Percentiles rank a stretch among this genome's conserved stretches.
Evolutionary conservation across 805 yeast species (phyloP).

Genomic region (Scheffersomyces lignosus): DNA sequence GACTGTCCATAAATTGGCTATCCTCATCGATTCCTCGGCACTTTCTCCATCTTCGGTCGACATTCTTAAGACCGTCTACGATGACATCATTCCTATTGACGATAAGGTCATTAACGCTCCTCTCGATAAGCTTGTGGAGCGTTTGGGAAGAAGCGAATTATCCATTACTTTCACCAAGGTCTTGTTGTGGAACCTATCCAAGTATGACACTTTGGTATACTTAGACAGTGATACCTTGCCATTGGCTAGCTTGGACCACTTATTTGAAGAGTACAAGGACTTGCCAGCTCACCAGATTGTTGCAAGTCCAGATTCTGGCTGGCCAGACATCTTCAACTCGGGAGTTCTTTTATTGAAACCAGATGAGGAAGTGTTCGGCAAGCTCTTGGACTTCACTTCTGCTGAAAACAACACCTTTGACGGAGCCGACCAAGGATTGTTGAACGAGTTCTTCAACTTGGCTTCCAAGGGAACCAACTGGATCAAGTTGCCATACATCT

Average conservation of each 20-base stretch:
- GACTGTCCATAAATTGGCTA: constrained; percentile 17
- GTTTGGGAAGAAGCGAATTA: constrained; percentile 27
- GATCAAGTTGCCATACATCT: constrained; percentile 32
- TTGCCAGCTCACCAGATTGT: constrained; percentile 12
- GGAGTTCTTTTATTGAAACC: constrained; percentile 29
- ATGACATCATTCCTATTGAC: constrained; percentile 24
- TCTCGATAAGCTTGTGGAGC: constrained; percentile 15
- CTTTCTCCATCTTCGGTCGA: constrained; percentile 16
- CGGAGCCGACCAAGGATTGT: constrained; percentile 40
- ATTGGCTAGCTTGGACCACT: constrained; percentile 18
- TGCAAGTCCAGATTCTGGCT: constrained; percentile 32
- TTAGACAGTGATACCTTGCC: constrained; percentile 31
- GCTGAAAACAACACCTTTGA: constrained; percentile 23
- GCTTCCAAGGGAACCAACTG: constrained; percentile 25
- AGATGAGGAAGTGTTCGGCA: constrained; percentile 11
- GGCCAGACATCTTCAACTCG: constrained; percentile 34
- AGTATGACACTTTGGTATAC: constrained; percentile 22
- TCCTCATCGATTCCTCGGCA: constrained; percentile 16
- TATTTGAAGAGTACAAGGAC: constrained; percentile 17
- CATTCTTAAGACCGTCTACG: constrained; percentile 21
- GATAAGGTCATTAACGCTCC: constrained; percentile 18
- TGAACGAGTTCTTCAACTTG: constrained; percentile 32
- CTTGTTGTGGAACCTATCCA: constrained; percentile 23
- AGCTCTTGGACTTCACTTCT: constrained; percentile 14
- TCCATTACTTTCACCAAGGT: constrained; percentile 27